Evolutionary conservation across 2,329 filamentous ascomycete genomes (phyloP).

Genomic region (Elsinoe batatas): DNA sequence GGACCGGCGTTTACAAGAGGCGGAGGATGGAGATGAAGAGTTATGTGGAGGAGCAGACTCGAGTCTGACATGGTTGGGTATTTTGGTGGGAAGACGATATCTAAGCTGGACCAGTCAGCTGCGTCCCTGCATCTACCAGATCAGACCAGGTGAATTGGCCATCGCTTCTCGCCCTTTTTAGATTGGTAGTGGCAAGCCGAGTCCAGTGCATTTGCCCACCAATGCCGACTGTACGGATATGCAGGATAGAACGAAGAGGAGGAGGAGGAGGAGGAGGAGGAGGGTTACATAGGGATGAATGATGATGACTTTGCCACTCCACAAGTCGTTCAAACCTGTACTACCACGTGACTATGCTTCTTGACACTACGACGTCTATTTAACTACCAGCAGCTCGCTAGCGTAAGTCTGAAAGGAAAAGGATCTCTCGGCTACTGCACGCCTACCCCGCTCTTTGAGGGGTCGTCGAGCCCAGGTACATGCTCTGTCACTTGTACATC

Average conservation of each 20-base stretch:
- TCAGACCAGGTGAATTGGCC: background rate
- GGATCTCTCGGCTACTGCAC: too few species aligned
- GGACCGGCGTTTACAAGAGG: background rate
- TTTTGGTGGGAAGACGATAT: background rate
- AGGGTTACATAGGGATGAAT: constrained; percentile 5
- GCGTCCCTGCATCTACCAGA: background rate
- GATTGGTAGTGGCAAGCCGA: too few species aligned
- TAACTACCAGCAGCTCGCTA: too few species aligned
- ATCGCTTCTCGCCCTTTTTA: too few species aligned
- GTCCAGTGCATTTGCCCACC: too few species aligned
- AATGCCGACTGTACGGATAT: background rate
- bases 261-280: too few species aligned
- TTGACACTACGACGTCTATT: too few species aligned
- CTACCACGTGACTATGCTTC: background rate
- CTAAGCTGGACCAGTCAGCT: constrained; percentile 8
- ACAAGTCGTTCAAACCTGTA: background rate
- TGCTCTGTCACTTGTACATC: too few species aligned
- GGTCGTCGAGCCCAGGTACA: too few species aligned
- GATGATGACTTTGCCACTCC: background rate
- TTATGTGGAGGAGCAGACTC: background rate
- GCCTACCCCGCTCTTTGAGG: too few species aligned
- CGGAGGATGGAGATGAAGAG: background rate
- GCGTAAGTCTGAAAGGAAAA: too few species aligned
- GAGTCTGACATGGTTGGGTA: background rate
- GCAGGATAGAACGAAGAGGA: background rate